Conservation (phyloP, 768 basidiomycete species). For the Leccinum ochraceum region DNA sequence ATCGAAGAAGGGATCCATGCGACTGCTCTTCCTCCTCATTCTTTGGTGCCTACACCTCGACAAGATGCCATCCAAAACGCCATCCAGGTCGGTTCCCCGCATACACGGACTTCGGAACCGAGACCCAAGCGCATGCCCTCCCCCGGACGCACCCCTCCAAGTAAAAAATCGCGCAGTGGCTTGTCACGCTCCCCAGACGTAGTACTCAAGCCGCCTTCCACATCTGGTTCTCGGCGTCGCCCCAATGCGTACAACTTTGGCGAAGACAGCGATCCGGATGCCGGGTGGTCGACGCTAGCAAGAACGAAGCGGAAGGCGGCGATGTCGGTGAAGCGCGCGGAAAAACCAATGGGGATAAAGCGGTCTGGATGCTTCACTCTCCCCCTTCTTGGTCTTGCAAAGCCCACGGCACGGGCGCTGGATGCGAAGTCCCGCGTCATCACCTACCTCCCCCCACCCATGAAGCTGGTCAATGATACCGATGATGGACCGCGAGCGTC, state of each 20-base stretch:
- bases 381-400: constrained; percentile 12
- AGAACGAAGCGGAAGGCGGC: constrained; percentile 4
- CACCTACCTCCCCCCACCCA: constrained; percentile 32
- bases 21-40: not conserved
- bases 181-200: not conserved
- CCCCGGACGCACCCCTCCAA: constrained; percentile 6
- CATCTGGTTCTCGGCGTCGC: not conserved
- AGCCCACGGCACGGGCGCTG: not conserved
- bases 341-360: constrained; percentile 1
- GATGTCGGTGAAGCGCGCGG: not conserved
- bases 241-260: constrained; percentile 25
- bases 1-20: too few relatives aligned
- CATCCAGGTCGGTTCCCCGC: not conserved
- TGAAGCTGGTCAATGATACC: not conserved
- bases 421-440: constrained; percentile 25
- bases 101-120: constrained; percentile 9
- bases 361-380: constrained; percentile 28
- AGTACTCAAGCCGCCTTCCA: not conserved
- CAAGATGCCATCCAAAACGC: not conserved
- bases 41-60: not conserved
- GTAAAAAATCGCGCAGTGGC: not conserved
- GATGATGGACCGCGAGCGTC: not conserved
- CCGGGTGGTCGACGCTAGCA: constrained; percentile 20
- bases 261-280: constrained; percentile 21
- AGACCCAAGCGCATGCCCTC: constrained; percentile 7